Evolutionary conservation across 805 yeast genomes (phyloP).

Genomic region (Kodamaea jinghongensis): DNA sequence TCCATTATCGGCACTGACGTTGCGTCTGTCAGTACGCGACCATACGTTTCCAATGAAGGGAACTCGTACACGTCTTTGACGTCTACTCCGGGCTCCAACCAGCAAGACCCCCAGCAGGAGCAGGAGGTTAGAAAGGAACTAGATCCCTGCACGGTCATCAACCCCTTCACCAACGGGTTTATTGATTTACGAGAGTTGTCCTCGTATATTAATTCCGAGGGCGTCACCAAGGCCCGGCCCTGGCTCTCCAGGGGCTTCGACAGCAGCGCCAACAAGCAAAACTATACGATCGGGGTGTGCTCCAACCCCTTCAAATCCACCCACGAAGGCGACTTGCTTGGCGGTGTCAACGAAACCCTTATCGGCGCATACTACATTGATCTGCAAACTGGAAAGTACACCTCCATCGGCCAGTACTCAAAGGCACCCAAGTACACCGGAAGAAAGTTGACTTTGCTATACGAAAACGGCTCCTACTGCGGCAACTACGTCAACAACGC

Average conservation of each 20-base stretch:
- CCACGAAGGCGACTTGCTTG: conserved; percentile 45
- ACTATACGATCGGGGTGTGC: conserved; percentile 61
- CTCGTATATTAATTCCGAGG: conserved; percentile 36
- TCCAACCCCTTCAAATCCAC: conserved; percentile 45
- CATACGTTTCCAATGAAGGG: background rate
- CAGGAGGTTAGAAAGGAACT: conserved; percentile 14
- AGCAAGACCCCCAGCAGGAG: too few relatives aligned
- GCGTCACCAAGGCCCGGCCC: conserved; percentile 33
- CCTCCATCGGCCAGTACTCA: conserved; percentile 50
- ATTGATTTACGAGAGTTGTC: conserved; percentile 52
- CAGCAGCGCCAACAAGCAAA: conserved; percentile 43
- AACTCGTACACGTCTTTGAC: too few relatives aligned
- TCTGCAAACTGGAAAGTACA: conserved; percentile 30
- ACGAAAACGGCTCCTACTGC: conserved; percentile 66
- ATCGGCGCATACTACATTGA: conserved; percentile 46
- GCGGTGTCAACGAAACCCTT: conserved; percentile 35
- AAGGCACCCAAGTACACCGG: conserved; percentile 69
- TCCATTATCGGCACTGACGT: too few relatives aligned
- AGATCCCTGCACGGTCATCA: conserved; percentile 39
- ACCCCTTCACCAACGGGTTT: conserved; percentile 46
- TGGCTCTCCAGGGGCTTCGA: conserved; percentile 75
- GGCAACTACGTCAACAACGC: conserved; percentile 32
- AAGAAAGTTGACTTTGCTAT: conserved; percentile 64
- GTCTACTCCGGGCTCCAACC: background rate
- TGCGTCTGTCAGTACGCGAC: background rate